phyloP scores from a whole-genome alignment of 169 alveolate species.

The Plasmodium gallinaceum region DNA sequence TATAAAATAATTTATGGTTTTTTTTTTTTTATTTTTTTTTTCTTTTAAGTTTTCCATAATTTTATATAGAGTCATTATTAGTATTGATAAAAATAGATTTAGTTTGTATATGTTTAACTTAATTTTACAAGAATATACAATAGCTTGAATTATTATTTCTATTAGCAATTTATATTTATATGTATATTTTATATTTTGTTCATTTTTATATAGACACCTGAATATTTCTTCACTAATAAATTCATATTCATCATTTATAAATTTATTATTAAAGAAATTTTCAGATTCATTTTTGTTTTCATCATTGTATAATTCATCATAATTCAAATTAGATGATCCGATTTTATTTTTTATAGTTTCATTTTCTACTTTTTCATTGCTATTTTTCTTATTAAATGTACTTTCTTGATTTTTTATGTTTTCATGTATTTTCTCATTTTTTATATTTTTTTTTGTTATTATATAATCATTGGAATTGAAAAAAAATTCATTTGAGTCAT shows the following conservation, averaged over 20 bases:
- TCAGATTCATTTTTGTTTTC: background rate
- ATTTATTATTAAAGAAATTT: conserved; percentile 20
- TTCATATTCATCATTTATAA: conserved; percentile 25
- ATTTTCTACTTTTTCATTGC: background rate
- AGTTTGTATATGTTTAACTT: conserved; percentile 48
- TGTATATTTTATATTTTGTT: background rate
- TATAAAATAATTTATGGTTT: conserved; percentile 36
- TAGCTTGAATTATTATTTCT: conserved; percentile 42
- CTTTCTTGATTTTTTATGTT: background rate
- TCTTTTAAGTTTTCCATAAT: conserved; percentile 43
- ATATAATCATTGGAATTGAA: conserved; percentile 26
- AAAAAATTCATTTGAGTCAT: background rate
- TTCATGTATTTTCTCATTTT: background rate
- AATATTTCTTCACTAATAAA: conserved; percentile 30
- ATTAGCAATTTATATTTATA: conserved; percentile 22
- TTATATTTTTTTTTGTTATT: background rate
- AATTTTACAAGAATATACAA: conserved; percentile 38
- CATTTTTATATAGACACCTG: conserved; percentile 14
- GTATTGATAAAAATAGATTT: conserved; percentile 55
- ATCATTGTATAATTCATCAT: background rate
- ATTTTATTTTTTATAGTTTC: background rate
- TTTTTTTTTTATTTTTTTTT: conserved; percentile 37
- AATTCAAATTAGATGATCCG: background rate
- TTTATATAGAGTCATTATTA: conserved; percentile 37
- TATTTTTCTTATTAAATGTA: background rate